These are phyloP conservation scores for Capillidium heterosporum DNA, from an alignment of 371 early-diverging fungal species.

Conservation along the genomic window DNA sequence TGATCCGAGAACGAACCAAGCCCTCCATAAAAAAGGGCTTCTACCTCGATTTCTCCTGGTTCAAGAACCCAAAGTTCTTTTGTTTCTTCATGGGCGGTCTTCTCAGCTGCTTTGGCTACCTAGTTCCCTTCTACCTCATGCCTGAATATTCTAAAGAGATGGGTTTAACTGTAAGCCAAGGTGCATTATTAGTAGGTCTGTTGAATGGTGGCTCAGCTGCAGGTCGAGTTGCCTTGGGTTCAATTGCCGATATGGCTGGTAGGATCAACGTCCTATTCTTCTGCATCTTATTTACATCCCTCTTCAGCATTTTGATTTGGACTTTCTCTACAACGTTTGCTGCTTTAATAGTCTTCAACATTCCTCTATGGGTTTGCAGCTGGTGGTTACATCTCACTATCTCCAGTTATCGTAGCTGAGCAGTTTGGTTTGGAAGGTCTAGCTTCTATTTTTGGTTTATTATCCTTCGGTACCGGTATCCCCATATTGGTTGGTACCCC, in stretches of 20 bases:
- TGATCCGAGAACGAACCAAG: background rate
- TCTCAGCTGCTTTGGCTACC: slow-evolving; percentile 14
- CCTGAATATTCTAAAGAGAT: slow-evolving; percentile 6
- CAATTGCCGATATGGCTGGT: slow-evolving; percentile 38
- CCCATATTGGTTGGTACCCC: slow-evolving; percentile 19
- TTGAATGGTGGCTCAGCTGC: slow-evolving; percentile 34
- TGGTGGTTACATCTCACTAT: slow-evolving; percentile 24
- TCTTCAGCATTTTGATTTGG: background rate
- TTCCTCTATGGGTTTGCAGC: slow-evolving; percentile 32
- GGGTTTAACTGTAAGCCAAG: slow-evolving; percentile 13
- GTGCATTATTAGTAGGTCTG: slow-evolving; percentile 27
- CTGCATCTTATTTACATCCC: background rate
- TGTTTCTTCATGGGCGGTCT: slow-evolving; percentile 7
- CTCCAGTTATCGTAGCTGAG: slow-evolving; percentile 21
- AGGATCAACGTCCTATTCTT: slow-evolving; percentile 24
- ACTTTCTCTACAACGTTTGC: slow-evolving; percentile 27
- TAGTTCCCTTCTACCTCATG: slow-evolving; percentile 4
- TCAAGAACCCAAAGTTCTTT: slow-evolving; percentile 5
- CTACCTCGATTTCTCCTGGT: background rate
- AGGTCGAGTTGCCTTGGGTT: slow-evolving; percentile 43
- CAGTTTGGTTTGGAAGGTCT: slow-evolving; percentile 16
- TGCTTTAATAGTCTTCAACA: slow-evolving; percentile 25
- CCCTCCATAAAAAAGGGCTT: background rate
- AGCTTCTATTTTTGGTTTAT: slow-evolving; percentile 15
- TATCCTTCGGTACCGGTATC: slow-evolving; percentile 15